A percentile compares a stretch with the other conserved stretches of the same genome.
phyloP scores from a whole-genome alignment of 345 rosid species.

The Atalantia buxifolia region DNA sequence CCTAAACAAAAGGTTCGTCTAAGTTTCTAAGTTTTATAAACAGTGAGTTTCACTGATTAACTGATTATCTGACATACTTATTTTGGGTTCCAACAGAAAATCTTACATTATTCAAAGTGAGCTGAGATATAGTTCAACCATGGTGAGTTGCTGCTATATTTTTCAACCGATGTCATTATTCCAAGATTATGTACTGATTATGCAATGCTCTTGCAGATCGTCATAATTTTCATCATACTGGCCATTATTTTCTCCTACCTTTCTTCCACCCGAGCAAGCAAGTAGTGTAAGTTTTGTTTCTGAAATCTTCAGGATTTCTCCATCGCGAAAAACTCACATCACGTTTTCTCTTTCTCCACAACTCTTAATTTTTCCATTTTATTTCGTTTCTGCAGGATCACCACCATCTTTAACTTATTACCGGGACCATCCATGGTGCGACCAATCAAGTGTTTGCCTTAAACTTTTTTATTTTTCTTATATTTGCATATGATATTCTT shows the following conservation, averaged over 20 bases:
- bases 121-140: conserved; percentile 18
- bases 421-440: background rate
- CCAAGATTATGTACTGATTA: conserved; percentile 8
- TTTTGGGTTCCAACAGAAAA: conserved; percentile 39
- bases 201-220: conserved; percentile 31
- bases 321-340: background rate
- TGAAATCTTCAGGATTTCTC: background rate
- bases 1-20: conserved; percentile 48
- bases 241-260: conserved; percentile 37
- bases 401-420: background rate
- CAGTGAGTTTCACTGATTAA: background rate
- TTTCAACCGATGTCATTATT: background rate
- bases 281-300: conserved; percentile 21
- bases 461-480: background rate
- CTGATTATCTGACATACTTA: conserved; percentile 1
- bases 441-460: background rate
- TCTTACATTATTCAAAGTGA: conserved; percentile 35
- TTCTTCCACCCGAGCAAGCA: conserved; percentile 22
- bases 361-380: background rate
- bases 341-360: background rate
- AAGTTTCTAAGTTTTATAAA: background rate
- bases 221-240: conserved; percentile 34
- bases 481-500: background rate
- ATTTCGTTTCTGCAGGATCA: background rate
- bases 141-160: conserved; percentile 25